A percentile compares a stretch with the other conserved stretches of the same genome.
Evolutionary conservation across 2,329 filamentous ascomycete species (phyloP).

Genomic region (Phaeosphaeria sp.): DNA sequence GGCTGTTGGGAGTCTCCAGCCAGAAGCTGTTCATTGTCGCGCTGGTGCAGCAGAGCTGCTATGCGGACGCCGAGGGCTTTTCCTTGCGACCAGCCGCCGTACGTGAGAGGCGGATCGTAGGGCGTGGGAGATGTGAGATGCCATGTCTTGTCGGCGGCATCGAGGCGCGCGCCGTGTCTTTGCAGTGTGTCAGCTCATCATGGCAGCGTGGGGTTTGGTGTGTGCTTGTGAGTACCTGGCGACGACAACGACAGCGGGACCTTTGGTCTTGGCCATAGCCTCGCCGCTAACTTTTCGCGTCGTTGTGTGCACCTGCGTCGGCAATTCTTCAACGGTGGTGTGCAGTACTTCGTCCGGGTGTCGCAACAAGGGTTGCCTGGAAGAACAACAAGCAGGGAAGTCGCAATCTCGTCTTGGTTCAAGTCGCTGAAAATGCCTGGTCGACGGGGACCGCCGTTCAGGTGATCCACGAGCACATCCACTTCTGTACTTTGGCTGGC

Average conservation of each 20-base stretch:
- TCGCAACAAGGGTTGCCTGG: background rate
- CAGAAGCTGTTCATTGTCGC: constrained; percentile 51
- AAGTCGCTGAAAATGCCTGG: background rate
- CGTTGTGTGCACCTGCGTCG: background rate
- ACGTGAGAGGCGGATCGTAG: constrained; percentile 94
- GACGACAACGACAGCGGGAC: constrained; percentile 58
- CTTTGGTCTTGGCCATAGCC: constrained; percentile 47
- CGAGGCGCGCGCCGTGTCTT: constrained; percentile 90
- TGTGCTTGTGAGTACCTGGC: constrained; percentile 49
- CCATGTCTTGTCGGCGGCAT: constrained; percentile 95
- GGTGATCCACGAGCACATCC: constrained; percentile 9
- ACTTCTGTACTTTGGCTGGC: constrained; percentile 19
- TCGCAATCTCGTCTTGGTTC: background rate
- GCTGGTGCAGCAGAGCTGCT: constrained; percentile 68
- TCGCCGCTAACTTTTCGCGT: constrained; percentile 18
- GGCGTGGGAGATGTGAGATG: constrained; percentile 90
- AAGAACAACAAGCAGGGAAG: background rate
- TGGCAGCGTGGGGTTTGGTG: constrained; percentile 3
- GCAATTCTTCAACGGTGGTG: background rate
- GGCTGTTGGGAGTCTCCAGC: constrained; percentile 21
- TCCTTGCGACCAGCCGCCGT: constrained; percentile 90
- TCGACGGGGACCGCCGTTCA: constrained; percentile 4
- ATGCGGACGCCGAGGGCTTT: constrained; percentile 83
- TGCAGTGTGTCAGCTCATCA: constrained; percentile 16
- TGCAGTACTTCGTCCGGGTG: background rate